These are phyloP conservation scores for Rhododendron vialii DNA, from an alignment of 148 eudicot species.

Conservation along the genomic window DNA sequence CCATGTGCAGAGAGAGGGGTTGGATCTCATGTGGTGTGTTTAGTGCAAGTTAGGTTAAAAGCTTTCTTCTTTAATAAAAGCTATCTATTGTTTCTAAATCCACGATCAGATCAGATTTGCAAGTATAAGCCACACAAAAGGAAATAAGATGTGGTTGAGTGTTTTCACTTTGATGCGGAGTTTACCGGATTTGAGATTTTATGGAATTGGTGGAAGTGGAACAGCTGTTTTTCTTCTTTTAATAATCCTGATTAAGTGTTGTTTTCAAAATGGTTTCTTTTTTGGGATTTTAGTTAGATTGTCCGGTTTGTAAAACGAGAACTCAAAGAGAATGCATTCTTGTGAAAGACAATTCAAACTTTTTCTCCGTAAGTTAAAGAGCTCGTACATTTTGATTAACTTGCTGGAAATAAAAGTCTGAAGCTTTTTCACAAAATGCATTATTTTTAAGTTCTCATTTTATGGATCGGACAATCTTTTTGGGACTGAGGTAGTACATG, in stretches of 20 bases:
- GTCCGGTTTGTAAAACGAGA: background rate
- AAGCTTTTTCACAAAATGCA: too few relatives aligned
- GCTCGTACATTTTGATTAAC: background rate
- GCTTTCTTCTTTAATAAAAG: background rate
- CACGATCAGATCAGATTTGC: background rate
- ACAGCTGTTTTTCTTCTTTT: background rate
- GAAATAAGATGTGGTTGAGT: background rate
- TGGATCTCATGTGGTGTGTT: background rate
- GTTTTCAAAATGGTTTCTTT: background rate
- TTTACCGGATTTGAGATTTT: background rate
- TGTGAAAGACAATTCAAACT: background rate
- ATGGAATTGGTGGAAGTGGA: background rate
- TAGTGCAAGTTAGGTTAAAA: background rate
- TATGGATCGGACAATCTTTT: background rate
- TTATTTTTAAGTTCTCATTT: too few relatives aligned
- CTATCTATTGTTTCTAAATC: background rate
- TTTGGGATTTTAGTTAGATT: background rate
- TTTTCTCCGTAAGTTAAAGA: background rate
- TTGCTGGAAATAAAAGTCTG: background rate
- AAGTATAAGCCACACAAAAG: background rate
- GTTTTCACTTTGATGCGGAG: slow-evolving; percentile 3
- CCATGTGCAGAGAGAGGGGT: background rate
- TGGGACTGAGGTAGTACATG: background rate
- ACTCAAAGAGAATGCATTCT: background rate
- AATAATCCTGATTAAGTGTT: background rate